These are phyloP conservation scores for Musa beccarii DNA, from an alignment of 176 grass and related monocot species.

Conservation along the genomic window DNA sequence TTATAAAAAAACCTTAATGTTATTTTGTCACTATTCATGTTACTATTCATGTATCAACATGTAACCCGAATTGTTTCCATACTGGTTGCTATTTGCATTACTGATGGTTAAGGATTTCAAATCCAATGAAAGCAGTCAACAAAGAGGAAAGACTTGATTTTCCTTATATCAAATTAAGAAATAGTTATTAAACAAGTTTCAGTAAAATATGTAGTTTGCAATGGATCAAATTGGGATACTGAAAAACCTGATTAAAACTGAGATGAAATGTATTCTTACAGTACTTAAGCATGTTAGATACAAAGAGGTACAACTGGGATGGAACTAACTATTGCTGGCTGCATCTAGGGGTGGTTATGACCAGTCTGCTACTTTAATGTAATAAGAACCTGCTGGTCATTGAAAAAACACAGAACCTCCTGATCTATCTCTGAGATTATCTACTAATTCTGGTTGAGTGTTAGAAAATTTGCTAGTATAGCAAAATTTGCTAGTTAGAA, in stretches of 20 bases:
- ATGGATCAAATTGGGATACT: too few species aligned
- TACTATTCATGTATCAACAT: background rate
- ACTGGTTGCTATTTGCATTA: background rate
- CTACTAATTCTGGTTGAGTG: background rate
- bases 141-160: background rate
- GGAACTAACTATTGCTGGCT: too few species aligned
- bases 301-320: too few species aligned
- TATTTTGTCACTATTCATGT: constrained; percentile 9
- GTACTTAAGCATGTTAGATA: too few species aligned
- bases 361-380: background rate
- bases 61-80: background rate
- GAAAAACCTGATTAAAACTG: too few species aligned
- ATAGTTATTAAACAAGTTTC: too few species aligned
- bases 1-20: background rate
- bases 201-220: too few species aligned
- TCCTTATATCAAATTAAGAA: too few species aligned
- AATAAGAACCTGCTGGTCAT: background rate
- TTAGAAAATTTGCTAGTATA: background rate
- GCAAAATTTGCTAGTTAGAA: too few species aligned
- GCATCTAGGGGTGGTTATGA: too few species aligned
- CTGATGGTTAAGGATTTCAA: background rate
- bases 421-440: background rate
- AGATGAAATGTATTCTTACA: too few species aligned
- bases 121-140: background rate
- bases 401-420: too few species aligned